A percentile compares a stretch with the other conserved stretches of the same genome.
Conservation (phyloP, 371 early-diverging fungal genomes). For the Paraphysoderma sedebokerense region DNA sequence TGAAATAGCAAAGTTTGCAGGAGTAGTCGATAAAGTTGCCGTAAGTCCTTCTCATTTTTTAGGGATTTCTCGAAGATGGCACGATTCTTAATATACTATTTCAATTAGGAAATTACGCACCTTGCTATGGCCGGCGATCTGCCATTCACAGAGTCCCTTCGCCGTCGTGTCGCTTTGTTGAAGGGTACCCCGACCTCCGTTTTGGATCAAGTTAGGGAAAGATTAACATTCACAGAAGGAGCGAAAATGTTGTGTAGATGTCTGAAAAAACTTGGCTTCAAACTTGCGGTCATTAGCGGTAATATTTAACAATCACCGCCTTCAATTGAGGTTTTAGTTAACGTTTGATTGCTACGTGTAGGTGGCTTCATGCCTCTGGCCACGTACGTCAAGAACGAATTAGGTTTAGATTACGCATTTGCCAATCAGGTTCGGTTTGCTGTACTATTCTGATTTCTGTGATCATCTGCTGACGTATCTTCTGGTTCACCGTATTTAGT, state of each 20-base stretch:
- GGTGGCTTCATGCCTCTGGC: constrained; percentile 91
- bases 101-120: constrained; percentile 65
- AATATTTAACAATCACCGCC: background rate
- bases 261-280: constrained; percentile 79
- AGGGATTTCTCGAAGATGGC: background rate
- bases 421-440: constrained; percentile 58
- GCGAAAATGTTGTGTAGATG: constrained; percentile 69
- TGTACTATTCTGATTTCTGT: background rate
- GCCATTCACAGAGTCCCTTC: constrained; percentile 83
- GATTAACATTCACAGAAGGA: constrained; percentile 78
- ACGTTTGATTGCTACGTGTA: constrained; percentile 4
- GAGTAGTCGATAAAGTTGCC: constrained; percentile 78
- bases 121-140: constrained; percentile 92
- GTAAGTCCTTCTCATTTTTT: constrained; percentile 24
- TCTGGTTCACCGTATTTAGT: constrained; percentile 14
- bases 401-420: constrained; percentile 89
- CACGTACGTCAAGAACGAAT: constrained; percentile 62
- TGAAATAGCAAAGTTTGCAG: constrained; percentile 82
- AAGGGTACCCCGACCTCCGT: constrained; percentile 69
- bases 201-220: constrained; percentile 51
- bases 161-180: constrained; percentile 68
- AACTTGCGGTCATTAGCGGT: constrained; percentile 83
- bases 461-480: background rate
- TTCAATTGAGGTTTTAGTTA: background rate
- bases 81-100: background rate